A percentile compares a stretch with the other conserved stretches of the same genome.
phyloP scores from a whole-genome alignment of 2,329 filamentous ascomycete genomes.

The Hortaea sp. region DNA sequence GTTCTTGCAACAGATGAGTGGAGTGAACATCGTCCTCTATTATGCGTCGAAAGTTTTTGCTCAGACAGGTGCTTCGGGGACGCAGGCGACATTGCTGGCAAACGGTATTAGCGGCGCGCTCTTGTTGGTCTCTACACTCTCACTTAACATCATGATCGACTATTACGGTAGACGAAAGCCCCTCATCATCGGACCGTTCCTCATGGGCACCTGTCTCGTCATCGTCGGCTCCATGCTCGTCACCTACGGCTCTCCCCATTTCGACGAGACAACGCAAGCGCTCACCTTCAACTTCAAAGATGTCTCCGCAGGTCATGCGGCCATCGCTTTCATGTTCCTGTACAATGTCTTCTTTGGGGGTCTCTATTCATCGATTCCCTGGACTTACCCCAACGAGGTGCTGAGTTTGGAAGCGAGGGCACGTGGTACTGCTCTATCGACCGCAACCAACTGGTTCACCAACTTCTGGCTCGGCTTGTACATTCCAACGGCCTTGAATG shows the following conservation, averaged over 20 bases:
- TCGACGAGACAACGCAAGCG: not conserved
- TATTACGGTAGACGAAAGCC: conserved; percentile 1
- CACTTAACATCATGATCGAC: conserved; percentile 1
- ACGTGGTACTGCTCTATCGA: too few relatives aligned
- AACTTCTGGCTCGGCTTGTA: too few relatives aligned
- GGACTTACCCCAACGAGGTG: too few relatives aligned
- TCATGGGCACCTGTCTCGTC: conserved; percentile 1
- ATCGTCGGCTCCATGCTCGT: conserved; percentile 2
- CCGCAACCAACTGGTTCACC: too few relatives aligned
- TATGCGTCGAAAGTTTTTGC: too few relatives aligned
- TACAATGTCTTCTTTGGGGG: too few relatives aligned
- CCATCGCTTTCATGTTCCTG: too few relatives aligned
- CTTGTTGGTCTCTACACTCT: not conserved
- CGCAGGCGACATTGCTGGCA: not conserved
- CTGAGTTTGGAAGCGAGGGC: too few relatives aligned
- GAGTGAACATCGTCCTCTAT: too few relatives aligned
- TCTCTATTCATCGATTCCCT: too few relatives aligned
- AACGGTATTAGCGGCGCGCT: conserved; percentile 1
- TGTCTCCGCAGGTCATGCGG: not conserved
- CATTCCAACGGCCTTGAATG: too few relatives aligned
- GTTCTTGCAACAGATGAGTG: too few relatives aligned
- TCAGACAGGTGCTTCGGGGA: not conserved
- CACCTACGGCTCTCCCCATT: not conserved
- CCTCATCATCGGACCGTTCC: not conserved
- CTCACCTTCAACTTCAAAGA: conserved; percentile 2